Percentiles rank a stretch among this genome's conserved stretches.
phyloP scores from a whole-genome alignment of 1,284 basidiomycete genomes.

The Singerocomus inundabilis region DNA sequence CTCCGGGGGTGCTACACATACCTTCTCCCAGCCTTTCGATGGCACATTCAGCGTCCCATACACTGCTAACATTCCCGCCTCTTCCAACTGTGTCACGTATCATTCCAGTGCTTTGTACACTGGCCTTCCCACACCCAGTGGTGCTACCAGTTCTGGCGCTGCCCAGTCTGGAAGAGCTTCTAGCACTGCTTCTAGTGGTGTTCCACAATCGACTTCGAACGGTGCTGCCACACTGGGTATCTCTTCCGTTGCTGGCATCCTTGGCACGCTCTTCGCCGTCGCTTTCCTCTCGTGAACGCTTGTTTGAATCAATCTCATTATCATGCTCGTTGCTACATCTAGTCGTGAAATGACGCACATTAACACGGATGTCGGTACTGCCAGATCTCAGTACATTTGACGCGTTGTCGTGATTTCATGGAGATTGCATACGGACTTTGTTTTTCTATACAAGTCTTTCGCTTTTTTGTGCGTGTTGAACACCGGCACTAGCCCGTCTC shows the following conservation, averaged over 20 bases:
- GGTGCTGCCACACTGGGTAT: constrained; percentile 38
- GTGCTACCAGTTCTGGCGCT: constrained; percentile 18
- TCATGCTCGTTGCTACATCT: constrained; percentile 6
- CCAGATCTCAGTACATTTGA: not conserved
- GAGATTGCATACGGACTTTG: constrained; percentile 14
- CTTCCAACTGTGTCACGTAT: constrained; percentile 62
- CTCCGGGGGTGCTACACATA: constrained; percentile 22
- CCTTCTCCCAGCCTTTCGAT: constrained; percentile 26
- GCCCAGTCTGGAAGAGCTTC: constrained; percentile 14
- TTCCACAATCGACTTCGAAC: constrained; percentile 27
- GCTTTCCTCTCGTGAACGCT: constrained; percentile 43
- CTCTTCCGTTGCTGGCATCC: constrained; percentile 39
- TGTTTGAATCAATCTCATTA: not conserved
- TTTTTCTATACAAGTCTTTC: not conserved
- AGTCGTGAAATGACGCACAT: constrained; percentile 3
- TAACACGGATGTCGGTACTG: not conserved
- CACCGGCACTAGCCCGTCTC: constrained; percentile 25
- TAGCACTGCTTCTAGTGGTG: constrained; percentile 24
- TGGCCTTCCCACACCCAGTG: constrained; percentile 17
- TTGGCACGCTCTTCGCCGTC: constrained; percentile 47
- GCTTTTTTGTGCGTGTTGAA: constrained; percentile 23
- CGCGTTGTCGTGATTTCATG: constrained; percentile 2
- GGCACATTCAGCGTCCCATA: constrained; percentile 50
- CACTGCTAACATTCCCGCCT: constrained; percentile 54
- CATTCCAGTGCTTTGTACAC: constrained; percentile 50